Percentiles rank a stretch among this genome's conserved stretches.
Conservation (phyloP, 2,329 filamentous ascomycete genomes). For the Ilyonectria mors-panacis region DNA sequence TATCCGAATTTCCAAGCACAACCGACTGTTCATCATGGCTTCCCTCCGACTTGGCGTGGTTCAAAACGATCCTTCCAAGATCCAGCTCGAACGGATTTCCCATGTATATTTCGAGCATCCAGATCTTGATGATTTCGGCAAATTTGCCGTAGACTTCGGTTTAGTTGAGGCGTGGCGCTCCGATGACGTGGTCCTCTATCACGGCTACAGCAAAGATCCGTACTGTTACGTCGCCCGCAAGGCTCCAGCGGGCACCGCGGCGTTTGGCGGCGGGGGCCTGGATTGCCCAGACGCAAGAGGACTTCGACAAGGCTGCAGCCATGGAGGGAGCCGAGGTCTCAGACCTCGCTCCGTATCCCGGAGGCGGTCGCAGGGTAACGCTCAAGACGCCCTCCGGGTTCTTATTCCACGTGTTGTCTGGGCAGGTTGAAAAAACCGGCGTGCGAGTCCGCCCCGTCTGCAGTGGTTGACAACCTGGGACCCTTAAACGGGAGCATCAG, state of each 20-base stretch:
- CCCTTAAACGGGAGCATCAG: slow-evolving; percentile 9
- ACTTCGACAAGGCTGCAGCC: slow-evolving; percentile 23
- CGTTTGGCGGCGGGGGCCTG: slow-evolving; percentile 17
- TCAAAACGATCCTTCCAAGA: slow-evolving; percentile 20
- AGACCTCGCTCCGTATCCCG: background rate
- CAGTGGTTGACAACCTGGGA: background rate
- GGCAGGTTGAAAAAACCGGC: background rate
- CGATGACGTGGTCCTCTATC: background rate
- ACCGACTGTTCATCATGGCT: background rate
- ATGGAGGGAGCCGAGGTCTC: slow-evolving; percentile 10
- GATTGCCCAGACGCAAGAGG: slow-evolving; percentile 13
- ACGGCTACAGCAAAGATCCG: slow-evolving; percentile 22
- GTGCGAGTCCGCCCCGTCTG: background rate
- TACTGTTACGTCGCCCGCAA: slow-evolving; percentile 22
- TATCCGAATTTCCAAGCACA: background rate
- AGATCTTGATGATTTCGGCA: background rate
- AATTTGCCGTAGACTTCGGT: slow-evolving; percentile 17
- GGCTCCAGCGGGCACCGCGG: background rate
- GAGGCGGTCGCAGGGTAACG: slow-evolving; percentile 4
- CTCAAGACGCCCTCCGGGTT: slow-evolving; percentile 2
- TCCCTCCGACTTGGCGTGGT: background rate
- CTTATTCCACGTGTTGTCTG: slow-evolving; percentile 13
- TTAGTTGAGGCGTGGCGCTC: background rate
- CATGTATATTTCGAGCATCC: slow-evolving; percentile 24
- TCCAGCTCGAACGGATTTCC: slow-evolving; percentile 13